A percentile compares a stretch with the other conserved stretches of the same genome.
Conservation (phyloP, 2,329 filamentous ascomycete species). For the Botrytis hyacinthi region DNA sequence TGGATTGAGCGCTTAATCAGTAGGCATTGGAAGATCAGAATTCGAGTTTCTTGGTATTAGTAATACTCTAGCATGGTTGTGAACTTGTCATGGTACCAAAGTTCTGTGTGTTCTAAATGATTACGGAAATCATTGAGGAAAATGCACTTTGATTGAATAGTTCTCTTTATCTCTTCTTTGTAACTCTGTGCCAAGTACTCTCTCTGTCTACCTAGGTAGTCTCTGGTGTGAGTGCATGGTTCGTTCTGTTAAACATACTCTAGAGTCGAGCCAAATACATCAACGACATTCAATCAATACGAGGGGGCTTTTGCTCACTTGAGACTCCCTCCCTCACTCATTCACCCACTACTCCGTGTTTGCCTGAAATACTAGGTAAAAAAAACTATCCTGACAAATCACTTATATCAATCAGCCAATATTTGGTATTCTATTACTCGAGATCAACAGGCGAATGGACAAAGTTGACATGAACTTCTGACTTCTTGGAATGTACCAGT, state of each 20-base stretch:
- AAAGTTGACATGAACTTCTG: not conserved
- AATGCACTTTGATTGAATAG: not conserved
- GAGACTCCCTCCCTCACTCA: not conserved
- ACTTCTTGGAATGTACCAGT: not conserved
- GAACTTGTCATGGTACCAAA: no score
- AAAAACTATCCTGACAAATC: not conserved
- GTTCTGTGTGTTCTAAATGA: no score
- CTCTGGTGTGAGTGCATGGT: no score
- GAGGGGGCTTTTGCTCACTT: not conserved
- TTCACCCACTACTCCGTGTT: not conserved
- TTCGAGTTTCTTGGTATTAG: no score
- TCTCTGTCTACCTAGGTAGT: no score
- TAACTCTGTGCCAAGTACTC: no score
- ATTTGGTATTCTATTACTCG: not conserved
- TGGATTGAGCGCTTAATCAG: not conserved
- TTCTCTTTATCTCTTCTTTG: no score
- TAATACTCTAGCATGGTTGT: no score
- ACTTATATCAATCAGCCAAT: not conserved
- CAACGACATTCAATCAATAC: not conserved
- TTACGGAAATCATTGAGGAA: not conserved
- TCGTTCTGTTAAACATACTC: no score
- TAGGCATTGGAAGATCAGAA: not conserved
- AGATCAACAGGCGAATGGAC: not conserved
- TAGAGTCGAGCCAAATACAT: not conserved
- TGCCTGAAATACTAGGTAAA: not conserved